Evolutionary conservation across 2,329 filamentous ascomycete genomes (phyloP).

Genomic region (Colletotrichum eleusines): DNA sequence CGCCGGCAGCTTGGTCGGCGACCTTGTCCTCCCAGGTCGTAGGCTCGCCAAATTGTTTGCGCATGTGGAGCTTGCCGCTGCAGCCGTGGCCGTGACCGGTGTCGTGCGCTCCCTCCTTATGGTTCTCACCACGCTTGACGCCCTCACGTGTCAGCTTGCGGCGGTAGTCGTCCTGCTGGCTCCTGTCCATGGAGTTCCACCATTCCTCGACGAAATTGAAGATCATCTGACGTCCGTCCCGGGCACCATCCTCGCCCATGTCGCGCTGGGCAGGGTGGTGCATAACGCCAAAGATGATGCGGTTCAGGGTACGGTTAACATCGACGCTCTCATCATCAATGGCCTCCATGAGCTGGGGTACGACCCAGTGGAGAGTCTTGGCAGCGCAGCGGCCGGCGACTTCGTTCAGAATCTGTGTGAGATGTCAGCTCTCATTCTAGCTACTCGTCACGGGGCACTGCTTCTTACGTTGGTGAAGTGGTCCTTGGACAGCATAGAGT

Average conservation of each 20-base stretch:
- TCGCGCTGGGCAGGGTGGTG: constrained; percentile 87
- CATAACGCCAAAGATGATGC: constrained; percentile 85
- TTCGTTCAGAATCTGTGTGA: constrained; percentile 80
- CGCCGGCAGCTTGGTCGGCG: constrained; percentile 66
- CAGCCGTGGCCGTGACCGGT: constrained; percentile 89
- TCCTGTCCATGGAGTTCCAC: constrained; percentile 78
- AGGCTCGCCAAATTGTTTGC: constrained; percentile 69
- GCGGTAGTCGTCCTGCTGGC: constrained; percentile 75
- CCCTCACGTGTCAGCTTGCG: constrained; percentile 82
- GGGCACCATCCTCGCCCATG: constrained; percentile 75
- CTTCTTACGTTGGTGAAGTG: constrained; percentile 84
- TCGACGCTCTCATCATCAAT: constrained; percentile 85
- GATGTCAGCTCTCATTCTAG: constrained; percentile 21
- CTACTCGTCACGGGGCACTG: no score
- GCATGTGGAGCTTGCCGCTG: constrained; percentile 81
- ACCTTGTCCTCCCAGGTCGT: constrained; percentile 68
- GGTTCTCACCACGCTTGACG: constrained; percentile 82
- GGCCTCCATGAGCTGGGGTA: constrained; percentile 88
- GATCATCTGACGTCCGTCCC: constrained; percentile 80
- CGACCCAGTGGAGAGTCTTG: constrained; percentile 83
- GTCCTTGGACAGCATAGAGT: constrained; percentile 96
- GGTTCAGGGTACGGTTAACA: constrained; percentile 75
- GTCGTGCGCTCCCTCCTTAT: constrained; percentile 87
- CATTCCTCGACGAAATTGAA: constrained; percentile 84
- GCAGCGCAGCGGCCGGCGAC: constrained; percentile 86